These are phyloP conservation scores for Rhododendron williamsianum DNA, from an alignment of 148 eudicot genomes.

Conservation along the genomic window DNA sequence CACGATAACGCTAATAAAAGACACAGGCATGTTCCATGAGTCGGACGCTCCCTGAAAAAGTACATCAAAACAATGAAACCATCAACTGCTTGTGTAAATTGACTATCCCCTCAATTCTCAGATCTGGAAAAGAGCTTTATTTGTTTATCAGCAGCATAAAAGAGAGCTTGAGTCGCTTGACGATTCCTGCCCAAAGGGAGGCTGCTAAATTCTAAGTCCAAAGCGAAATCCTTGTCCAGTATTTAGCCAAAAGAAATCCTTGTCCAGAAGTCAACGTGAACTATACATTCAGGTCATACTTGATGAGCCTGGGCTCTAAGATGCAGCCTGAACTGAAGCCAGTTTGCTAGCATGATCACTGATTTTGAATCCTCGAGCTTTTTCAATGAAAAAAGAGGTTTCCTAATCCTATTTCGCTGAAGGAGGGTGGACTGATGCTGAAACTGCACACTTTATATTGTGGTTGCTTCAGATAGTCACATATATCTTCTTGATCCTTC, in stretches of 20 bases:
- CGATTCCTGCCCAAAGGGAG: neutral
- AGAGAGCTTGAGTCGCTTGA: neutral
- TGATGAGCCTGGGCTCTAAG: neutral
- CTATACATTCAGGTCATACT: neutral
- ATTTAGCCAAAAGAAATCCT: neutral
- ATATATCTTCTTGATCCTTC: neutral
- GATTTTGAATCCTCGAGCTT: neutral
- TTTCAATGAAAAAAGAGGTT: neutral
- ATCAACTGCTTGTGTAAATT: neutral
- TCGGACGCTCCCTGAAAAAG: conserved; percentile 80
- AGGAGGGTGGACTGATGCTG: neutral
- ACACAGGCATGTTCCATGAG: conserved; percentile 68
- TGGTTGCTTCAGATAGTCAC: neutral
- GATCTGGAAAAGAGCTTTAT: neutral
- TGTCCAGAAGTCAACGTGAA: neutral
- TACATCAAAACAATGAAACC: neutral
- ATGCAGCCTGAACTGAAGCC: conserved; percentile 2
- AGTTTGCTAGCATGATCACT: neutral
- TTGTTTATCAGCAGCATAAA: neutral
- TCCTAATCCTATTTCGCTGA: neutral
- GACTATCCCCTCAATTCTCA: neutral
- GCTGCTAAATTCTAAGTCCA: neutral
- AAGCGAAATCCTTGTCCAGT: neutral
- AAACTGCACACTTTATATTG: neutral
- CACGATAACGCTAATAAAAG: conserved; percentile 84